These are phyloP conservation scores for Cystofilobasidium capitatum DNA, from an alignment of 768 basidiomycete species.

Conservation along the genomic window DNA sequence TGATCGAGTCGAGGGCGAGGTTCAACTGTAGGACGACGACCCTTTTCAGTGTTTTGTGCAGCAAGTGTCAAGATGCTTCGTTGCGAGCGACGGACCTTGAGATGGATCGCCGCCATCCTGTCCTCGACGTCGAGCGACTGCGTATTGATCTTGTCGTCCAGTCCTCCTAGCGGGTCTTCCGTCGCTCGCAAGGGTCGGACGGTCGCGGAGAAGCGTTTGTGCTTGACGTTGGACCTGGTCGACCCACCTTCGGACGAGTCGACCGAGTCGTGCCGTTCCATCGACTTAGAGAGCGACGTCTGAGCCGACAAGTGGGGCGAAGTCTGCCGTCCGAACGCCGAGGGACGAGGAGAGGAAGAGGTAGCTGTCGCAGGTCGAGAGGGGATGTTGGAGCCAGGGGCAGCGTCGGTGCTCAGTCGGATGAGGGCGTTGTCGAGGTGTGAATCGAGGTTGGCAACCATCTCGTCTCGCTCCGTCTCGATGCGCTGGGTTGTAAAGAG, in stretches of 20 bases:
- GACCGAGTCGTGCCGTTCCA: conserved; percentile 42
- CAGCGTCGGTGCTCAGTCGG: conserved; percentile 11
- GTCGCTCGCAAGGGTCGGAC: conserved; percentile 69
- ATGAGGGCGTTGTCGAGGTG: conserved; percentile 34
- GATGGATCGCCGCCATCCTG: conserved; percentile 79
- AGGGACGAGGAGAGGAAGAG: conserved; percentile 10
- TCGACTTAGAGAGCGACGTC: conserved; percentile 49
- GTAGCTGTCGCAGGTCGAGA: neutral
- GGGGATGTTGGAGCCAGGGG: conserved; percentile 20
- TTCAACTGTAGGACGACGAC: conserved; percentile 51
- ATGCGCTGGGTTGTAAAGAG: conserved; percentile 34
- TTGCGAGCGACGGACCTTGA: no score
- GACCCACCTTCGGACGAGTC: conserved; percentile 9
- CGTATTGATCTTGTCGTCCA: conserved; percentile 69
- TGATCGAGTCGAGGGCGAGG: conserved; percentile 49
- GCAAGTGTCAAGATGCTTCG: conserved; percentile 29
- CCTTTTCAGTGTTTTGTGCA: neutral
- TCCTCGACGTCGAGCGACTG: conserved; percentile 37
- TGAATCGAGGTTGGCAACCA: conserved; percentile 35
- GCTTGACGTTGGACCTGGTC: conserved; percentile 31
- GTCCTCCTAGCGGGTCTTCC: conserved; percentile 71
- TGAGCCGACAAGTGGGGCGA: conserved; percentile 47
- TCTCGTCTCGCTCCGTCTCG: conserved; percentile 37
- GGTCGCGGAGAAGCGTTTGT: conserved; percentile 24
- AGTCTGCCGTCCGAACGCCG: conserved; percentile 25